These are phyloP conservation scores for Scleroderma citrinum DNA, from an alignment of 768 basidiomycete species.

Conservation along the genomic window DNA sequence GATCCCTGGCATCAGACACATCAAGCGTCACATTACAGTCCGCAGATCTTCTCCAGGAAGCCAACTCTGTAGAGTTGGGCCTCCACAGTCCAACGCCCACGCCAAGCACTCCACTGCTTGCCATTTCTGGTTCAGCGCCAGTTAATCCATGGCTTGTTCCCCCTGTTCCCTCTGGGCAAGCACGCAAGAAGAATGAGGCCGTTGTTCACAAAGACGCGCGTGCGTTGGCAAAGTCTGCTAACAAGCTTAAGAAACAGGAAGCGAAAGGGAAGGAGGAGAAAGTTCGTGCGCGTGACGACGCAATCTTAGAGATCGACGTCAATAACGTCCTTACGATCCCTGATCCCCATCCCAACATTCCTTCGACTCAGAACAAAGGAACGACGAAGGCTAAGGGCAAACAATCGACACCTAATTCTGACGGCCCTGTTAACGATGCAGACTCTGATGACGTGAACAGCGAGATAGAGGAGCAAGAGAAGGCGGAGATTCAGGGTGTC, in stretches of 20 bases:
- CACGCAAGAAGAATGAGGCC: constrained; percentile 71
- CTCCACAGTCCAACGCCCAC: constrained; percentile 13
- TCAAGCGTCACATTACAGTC: constrained; percentile 69
- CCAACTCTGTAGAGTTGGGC: constrained; percentile 5
- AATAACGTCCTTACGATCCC: constrained; percentile 15
- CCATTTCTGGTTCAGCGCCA: constrained; percentile 6
- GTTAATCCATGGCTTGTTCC: constrained; percentile 80
- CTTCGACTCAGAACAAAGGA: constrained; percentile 9
- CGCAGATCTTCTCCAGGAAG: constrained; percentile 40
- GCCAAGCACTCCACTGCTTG: constrained; percentile 9
- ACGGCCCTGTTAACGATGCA: constrained; percentile 27
- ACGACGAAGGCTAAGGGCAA: constrained; percentile 9
- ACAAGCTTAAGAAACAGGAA: constrained; percentile 64
- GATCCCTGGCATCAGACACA: constrained; percentile 44
- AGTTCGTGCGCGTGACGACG: constrained; percentile 65
- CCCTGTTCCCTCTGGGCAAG: constrained; percentile 36
- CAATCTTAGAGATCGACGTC: constrained; percentile 65
- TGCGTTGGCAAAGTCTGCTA: constrained; percentile 57
- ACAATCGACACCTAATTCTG: background rate
- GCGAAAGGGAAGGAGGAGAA: constrained; percentile 52
- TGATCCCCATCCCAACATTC: constrained; percentile 1
- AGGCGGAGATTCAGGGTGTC: constrained; percentile 34
- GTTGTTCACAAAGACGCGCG: constrained; percentile 63
- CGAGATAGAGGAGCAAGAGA: constrained; percentile 69
- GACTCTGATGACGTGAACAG: constrained; percentile 56